Conservation (phyloP, 2,329 filamentous ascomycete genomes). For the Aspergillus fijiensis region DNA sequence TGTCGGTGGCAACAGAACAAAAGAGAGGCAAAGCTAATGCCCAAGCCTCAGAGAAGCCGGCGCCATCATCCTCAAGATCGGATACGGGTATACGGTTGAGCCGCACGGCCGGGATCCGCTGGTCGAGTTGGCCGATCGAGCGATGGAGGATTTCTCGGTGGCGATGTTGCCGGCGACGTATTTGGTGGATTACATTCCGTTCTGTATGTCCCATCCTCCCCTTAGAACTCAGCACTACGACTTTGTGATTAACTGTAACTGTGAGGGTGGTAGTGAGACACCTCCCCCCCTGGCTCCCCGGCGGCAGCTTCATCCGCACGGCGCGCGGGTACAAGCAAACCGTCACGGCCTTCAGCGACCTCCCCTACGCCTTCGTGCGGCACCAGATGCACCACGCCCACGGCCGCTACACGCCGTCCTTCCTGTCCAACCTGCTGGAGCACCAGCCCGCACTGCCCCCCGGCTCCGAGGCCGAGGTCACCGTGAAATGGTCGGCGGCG, state of each 20-base stretch:
- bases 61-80: conserved; percentile 41
- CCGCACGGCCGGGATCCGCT: conserved; percentile 29
- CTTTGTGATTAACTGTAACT: no score
- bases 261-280: no score
- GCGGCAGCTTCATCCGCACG: conserved; percentile 43
- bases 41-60: conserved; percentile 30
- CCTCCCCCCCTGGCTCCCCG: conserved; percentile 48
- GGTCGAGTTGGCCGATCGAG: conserved; percentile 42
- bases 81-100: conserved; percentile 34
- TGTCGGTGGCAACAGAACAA: not conserved
- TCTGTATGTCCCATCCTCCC: not conserved
- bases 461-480: conserved; percentile 32
- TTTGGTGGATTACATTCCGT: conserved; percentile 48
- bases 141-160: conserved; percentile 44
- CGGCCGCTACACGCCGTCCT: conserved; percentile 35
- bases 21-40: not conserved
- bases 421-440: conserved; percentile 43
- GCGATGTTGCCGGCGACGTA: conserved; percentile 44
- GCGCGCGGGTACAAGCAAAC: conserved; percentile 36
- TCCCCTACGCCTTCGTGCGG: conserved; percentile 47
- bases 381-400: conserved; percentile 34
- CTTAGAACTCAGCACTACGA: no score
- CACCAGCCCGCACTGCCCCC: conserved; percentile 20
- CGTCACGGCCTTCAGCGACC: conserved; percentile 31
- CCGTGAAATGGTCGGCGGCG: conserved; percentile 34